phyloP scores from a whole-genome alignment of 495 filamentous ascomycete species.

The Penicillium cosmopolitanum region DNA sequence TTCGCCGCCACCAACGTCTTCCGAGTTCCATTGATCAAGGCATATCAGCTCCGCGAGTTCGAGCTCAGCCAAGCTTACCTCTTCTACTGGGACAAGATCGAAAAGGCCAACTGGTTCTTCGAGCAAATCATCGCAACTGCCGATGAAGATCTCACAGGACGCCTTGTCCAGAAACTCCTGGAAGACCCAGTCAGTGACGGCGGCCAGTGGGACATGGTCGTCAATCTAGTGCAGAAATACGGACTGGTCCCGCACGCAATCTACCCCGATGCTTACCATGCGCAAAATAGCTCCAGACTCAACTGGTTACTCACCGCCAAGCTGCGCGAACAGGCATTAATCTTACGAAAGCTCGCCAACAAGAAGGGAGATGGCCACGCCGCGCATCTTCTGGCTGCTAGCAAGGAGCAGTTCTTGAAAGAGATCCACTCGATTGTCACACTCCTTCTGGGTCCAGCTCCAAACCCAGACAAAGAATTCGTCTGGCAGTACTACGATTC shows the following conservation, averaged over 20 bases:
- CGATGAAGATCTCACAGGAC: conserved; percentile 64
- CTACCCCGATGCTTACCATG: conserved; percentile 80
- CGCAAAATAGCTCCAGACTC: conserved; percentile 67
- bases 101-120: conserved; percentile 88
- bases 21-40: conserved; percentile 79
- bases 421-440: conserved; percentile 80
- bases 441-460: conserved; percentile 76
- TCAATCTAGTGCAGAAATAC: conserved; percentile 83
- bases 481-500: conserved; percentile 78
- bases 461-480: conserved; percentile 65
- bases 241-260: conserved; percentile 77
- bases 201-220: conserved; percentile 93
- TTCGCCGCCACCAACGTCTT: conserved; percentile 89
- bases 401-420: conserved; percentile 72
- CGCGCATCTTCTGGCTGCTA: conserved; percentile 37
- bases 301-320: conserved; percentile 80
- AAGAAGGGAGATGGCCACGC: conserved; percentile 10
- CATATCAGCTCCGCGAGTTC: conserved; percentile 74
- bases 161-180: conserved; percentile 70
- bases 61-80: conserved; percentile 85
- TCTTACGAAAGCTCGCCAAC: conserved; percentile 57
- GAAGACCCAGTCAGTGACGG: conserved; percentile 73
- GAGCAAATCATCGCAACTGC: conserved; percentile 78
- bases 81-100: conserved; percentile 95
- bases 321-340: conserved; percentile 78